Conservation (phyloP, 1,284 basidiomycete genomes). For the Ceratorhiza oryzae-sativae region DNA sequence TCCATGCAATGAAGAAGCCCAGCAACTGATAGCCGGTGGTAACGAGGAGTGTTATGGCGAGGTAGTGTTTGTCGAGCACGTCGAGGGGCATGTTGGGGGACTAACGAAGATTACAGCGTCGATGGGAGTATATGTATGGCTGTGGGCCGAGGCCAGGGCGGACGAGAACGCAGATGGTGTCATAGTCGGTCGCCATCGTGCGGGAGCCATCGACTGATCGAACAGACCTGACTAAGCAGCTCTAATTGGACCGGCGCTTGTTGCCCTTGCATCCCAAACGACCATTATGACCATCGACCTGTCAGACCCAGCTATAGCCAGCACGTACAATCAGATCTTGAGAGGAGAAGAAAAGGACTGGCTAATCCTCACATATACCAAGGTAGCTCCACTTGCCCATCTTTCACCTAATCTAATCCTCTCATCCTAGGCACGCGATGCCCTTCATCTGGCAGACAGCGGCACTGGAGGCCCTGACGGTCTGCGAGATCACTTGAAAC, state of each 20-base stretch:
- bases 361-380: conserved; percentile 27
- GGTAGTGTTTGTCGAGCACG: conserved; percentile 70
- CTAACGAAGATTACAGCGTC: not conserved
- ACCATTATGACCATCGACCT: conserved; percentile 31
- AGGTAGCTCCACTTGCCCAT: not conserved
- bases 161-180: not conserved
- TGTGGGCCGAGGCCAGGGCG: not conserved
- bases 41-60: conserved; percentile 70
- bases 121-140: not conserved
- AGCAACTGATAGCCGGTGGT: conserved; percentile 69
- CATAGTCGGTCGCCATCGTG: not conserved
- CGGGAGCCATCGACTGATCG: not conserved
- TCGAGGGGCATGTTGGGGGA: conserved; percentile 55
- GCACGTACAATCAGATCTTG: not conserved
- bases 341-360: conserved; percentile 1
- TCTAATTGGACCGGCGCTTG: not conserved
- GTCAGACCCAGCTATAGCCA: conserved; percentile 14
- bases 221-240: conserved; percentile 1
- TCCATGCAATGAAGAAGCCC: conserved; percentile 75
- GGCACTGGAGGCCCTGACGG: conserved; percentile 19
- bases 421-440: conserved; percentile 28
- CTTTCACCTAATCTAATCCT: not conserved
- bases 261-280: conserved; percentile 26
- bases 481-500: not conserved
- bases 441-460: conserved; percentile 27